Conservation (phyloP, 1,284 basidiomycete species). For the Moesziomyces antarcticus region DNA sequence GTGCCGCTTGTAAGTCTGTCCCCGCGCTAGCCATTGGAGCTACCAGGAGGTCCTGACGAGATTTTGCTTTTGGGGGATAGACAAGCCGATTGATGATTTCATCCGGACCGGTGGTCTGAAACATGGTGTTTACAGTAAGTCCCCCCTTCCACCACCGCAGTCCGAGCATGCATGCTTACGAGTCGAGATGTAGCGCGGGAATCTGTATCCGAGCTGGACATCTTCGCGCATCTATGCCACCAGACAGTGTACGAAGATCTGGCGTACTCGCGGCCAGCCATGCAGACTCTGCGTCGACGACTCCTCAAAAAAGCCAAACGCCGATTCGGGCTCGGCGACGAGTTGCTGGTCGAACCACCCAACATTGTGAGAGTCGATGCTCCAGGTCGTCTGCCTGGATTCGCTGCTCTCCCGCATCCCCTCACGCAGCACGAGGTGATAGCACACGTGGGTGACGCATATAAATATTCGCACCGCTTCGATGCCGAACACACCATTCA, state of each 20-base stretch:
- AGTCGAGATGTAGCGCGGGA: background rate
- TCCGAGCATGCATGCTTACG: background rate
- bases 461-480: background rate
- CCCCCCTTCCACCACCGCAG: too few relatives aligned
- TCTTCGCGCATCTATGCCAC: background rate
- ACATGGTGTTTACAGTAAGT: background rate
- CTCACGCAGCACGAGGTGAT: background rate
- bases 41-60: too few relatives aligned
- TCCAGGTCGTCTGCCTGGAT: background rate
- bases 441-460: background rate
- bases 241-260: background rate
- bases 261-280: background rate
- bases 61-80: too few relatives aligned
- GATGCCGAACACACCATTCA: background rate
- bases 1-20: background rate
- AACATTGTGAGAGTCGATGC: background rate
- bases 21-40: too few relatives aligned
- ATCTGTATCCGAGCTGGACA: background rate
- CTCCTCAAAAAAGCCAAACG: background rate
- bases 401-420: background rate
- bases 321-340: background rate
- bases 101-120: slow-evolving; percentile 10
- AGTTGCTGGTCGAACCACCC: background rate
- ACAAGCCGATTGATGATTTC: slow-evolving; percentile 6
- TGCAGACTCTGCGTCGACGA: background rate